A percentile compares a stretch with the other conserved stretches of the same genome.
phyloP scores from a whole-genome alignment of 2,329 filamentous ascomycete species.

The Hypoxylon sp. region DNA sequence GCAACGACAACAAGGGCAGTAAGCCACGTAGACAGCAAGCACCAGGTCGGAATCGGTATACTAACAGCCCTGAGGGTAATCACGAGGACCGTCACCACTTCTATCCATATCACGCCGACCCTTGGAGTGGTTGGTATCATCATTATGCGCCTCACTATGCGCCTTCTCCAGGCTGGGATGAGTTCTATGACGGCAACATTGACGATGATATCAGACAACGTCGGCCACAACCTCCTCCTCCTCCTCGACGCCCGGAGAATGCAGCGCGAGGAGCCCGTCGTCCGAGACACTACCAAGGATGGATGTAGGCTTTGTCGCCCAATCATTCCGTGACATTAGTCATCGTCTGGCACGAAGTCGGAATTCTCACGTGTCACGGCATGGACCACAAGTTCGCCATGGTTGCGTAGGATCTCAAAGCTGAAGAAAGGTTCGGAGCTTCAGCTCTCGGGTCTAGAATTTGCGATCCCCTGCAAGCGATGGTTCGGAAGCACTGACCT shows the following conservation, averaged over 20 bases:
- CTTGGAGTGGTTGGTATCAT: constrained; percentile 18
- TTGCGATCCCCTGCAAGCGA: constrained; percentile 13
- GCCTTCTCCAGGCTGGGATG: constrained; percentile 8
- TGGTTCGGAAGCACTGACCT: constrained; percentile 22
- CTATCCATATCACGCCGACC: constrained; percentile 11
- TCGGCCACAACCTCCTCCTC: constrained; percentile 5
- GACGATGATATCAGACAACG: constrained; percentile 2
- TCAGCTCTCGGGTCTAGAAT: constrained; percentile 13
- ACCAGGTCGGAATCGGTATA: constrained; percentile 5
- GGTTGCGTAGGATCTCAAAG: constrained; percentile 2
- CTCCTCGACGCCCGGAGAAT: constrained; percentile 15
- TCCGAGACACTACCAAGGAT: constrained; percentile 7
- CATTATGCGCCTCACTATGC: neutral
- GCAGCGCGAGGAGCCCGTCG: constrained; percentile 5
- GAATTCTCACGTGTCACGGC: constrained; percentile 37
- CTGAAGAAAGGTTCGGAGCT: neutral
- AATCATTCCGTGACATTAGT: neutral
- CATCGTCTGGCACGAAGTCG: constrained; percentile 24
- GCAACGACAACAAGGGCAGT: constrained; percentile 11
- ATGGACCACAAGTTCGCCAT: constrained; percentile 19
- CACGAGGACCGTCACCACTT: constrained; percentile 29
- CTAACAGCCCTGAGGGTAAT: constrained; percentile 12
- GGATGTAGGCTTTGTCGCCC: neutral
- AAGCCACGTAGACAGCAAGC: constrained; percentile 20
- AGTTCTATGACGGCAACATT: constrained; percentile 6